Percentiles rank a stretch among this genome's conserved stretches.
Conservation (phyloP, 768 basidiomycete genomes). For the Glaciozyma antarctica region DNA sequence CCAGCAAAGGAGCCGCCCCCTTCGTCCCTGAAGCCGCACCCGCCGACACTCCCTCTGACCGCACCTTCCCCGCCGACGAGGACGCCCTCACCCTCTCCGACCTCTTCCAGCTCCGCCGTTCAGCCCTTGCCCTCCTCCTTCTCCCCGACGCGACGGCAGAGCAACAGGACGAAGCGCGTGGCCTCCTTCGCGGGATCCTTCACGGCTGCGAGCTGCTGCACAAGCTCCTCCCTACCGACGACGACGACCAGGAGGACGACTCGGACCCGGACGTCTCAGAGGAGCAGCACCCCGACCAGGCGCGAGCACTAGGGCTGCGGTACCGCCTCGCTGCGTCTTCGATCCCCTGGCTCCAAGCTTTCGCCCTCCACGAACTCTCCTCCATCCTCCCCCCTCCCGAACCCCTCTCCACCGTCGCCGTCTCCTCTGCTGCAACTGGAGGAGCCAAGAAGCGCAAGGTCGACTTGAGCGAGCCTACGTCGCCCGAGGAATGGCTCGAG, state of each 20-base stretch:
- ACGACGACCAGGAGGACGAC: too few species aligned
- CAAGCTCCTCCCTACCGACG: neutral
- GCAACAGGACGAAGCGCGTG: constrained; percentile 19
- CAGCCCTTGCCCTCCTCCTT: constrained; percentile 11
- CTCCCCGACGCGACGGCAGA: constrained; percentile 6
- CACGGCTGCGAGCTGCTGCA: constrained; percentile 22
- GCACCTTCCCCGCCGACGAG: constrained; percentile 28
- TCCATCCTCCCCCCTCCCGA: constrained; percentile 14
- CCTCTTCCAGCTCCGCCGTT: constrained; percentile 26
- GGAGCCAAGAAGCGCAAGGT: constrained; percentile 23
- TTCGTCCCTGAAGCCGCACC: constrained; percentile 12
- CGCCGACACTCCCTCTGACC: constrained; percentile 5
- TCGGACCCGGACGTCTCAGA: constrained; percentile 1
- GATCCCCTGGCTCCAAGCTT: constrained; percentile 17
- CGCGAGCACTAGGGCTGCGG: constrained; percentile 18
- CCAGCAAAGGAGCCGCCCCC: constrained; percentile 19
- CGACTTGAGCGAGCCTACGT: constrained; percentile 23
- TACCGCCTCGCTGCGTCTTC: neutral
- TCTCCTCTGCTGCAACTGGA: neutral
- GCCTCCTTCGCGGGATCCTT: constrained; percentile 27
- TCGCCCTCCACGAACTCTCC: constrained; percentile 16
- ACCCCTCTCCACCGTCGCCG: neutral
- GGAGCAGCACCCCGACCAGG: neutral
- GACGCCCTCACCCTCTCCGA: constrained; percentile 27
- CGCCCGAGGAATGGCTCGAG: constrained; percentile 21